Conservation (phyloP, 306 rosid genomes). For the Sicyos edulis region DNA sequence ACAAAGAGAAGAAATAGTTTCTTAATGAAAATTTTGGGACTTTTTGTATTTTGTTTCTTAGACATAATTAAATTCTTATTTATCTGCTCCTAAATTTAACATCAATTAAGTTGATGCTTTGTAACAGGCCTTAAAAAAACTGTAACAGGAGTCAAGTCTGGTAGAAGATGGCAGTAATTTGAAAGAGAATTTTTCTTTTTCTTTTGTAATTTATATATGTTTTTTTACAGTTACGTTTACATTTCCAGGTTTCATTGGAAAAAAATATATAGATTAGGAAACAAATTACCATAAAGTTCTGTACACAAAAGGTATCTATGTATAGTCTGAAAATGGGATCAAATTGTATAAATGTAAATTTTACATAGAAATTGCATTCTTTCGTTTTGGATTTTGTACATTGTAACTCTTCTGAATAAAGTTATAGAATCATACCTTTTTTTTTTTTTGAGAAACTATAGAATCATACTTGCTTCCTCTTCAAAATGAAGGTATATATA, state of each 20-base stretch:
- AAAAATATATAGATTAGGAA: slow-evolving; percentile 11
- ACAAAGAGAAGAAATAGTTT: not conserved
- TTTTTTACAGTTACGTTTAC: not conserved
- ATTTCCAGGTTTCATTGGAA: too few relatives aligned
- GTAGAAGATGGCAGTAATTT: slow-evolving; percentile 21
- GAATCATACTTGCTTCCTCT: not conserved
- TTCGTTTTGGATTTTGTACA: not conserved
- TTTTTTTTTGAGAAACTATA: too few relatives aligned
- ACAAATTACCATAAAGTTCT: slow-evolving; percentile 1
- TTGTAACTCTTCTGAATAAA: not conserved
- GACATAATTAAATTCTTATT: not conserved
- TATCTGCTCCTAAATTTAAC: not conserved
- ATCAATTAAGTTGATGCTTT: slow-evolving; percentile 4
- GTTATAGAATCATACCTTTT: not conserved
- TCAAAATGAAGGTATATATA: not conserved
- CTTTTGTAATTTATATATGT: not conserved
- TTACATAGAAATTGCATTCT: not conserved
- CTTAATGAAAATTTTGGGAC: not conserved
- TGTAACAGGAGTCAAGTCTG: slow-evolving; percentile 16
- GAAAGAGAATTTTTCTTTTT: not conserved
- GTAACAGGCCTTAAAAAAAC: slow-evolving; percentile 19
- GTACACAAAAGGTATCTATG: slow-evolving; percentile 1
- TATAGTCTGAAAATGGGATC: slow-evolving; percentile 13
- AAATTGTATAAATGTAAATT: not conserved
- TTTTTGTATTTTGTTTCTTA: too few relatives aligned